These are phyloP conservation scores for Ustilago curta DNA, from an alignment of 1,284 basidiomycete species.

Conservation along the genomic window DNA sequence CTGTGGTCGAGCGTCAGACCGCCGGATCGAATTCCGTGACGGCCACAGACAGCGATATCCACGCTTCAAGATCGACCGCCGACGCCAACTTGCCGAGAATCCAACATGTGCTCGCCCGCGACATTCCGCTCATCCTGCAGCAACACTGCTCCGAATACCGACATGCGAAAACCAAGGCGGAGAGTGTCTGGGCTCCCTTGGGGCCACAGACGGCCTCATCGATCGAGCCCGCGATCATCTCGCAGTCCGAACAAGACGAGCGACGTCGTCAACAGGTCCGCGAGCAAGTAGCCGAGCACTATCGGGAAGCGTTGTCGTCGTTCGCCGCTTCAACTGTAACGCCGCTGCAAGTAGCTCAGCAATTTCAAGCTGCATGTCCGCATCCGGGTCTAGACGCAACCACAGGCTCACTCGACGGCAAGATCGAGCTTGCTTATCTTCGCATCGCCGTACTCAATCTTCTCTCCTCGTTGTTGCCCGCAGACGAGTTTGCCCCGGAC, in stretches of 20 bases:
- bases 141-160: conserved; percentile 47
- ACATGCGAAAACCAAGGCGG: conserved; percentile 21
- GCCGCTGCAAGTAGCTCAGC: conserved; percentile 29
- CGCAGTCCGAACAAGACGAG: conserved; percentile 13
- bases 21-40: not conserved
- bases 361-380: conserved; percentile 24
- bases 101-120: conserved; percentile 35
- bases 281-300: conserved; percentile 5
- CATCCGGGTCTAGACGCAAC: conserved; percentile 41
- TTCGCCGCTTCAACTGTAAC: not conserved
- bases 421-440: conserved; percentile 39
- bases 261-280: conserved; percentile 18
- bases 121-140: conserved; percentile 43
- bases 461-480: conserved; percentile 39
- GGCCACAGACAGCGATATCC: conserved; percentile 16
- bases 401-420: conserved; percentile 33
- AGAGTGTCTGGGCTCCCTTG: conserved; percentile 37
- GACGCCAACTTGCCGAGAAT: conserved; percentile 17
- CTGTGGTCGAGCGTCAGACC: conserved; percentile 19
- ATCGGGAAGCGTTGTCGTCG: conserved; percentile 3
- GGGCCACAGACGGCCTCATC: conserved; percentile 7
- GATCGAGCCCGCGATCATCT: not conserved
- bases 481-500: conserved; percentile 46
- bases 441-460: conserved; percentile 36
- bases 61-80: conserved; percentile 7